Percentiles rank a stretch among this genome's conserved stretches.
These are phyloP conservation scores for Globisporangium cederbergense DNA, from an alignment of 352 stramenopile species.

Conservation along the genomic window DNA sequence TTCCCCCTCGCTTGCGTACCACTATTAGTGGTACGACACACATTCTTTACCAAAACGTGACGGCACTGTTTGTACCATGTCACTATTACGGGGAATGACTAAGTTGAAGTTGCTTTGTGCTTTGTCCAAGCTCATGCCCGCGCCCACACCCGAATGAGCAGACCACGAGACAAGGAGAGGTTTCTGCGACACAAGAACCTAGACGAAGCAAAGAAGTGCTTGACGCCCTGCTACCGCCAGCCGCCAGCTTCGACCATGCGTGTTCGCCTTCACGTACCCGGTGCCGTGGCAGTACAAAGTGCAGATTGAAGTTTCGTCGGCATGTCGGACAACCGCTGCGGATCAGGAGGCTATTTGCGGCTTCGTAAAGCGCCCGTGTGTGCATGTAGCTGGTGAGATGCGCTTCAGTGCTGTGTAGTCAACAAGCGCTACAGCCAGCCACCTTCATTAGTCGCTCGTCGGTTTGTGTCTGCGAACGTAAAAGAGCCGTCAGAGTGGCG, in stretches of 20 bases:
- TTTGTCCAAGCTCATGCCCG: too few species aligned
- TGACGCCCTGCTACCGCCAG: too few species aligned
- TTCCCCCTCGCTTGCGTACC: conserved; percentile 6
- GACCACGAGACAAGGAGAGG: too few species aligned
- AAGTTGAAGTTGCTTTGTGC: not conserved
- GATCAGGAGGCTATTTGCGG: not conserved
- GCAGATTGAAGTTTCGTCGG: too few species aligned
- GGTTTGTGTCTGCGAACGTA: not conserved
- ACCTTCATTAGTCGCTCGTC: not conserved
- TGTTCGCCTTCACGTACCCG: too few species aligned
- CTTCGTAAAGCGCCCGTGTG: not conserved
- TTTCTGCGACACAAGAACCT: too few species aligned
- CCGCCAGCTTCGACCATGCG: too few species aligned
- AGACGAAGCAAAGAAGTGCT: too few species aligned
- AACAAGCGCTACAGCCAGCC: not conserved
- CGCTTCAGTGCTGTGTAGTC: not conserved
- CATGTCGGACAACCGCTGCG: too few species aligned
- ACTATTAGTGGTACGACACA: not conserved
- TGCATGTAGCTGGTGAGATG: not conserved
- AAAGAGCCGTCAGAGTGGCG: not conserved
- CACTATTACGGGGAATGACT: not conserved
- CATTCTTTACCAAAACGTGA: not conserved
- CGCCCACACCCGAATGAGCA: too few species aligned
- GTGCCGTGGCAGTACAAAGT: too few species aligned
- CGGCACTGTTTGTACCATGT: not conserved